phyloP scores from a whole-genome alignment of 2,329 filamentous ascomycete species.

The Iodosphaeria phyllophila region DNA sequence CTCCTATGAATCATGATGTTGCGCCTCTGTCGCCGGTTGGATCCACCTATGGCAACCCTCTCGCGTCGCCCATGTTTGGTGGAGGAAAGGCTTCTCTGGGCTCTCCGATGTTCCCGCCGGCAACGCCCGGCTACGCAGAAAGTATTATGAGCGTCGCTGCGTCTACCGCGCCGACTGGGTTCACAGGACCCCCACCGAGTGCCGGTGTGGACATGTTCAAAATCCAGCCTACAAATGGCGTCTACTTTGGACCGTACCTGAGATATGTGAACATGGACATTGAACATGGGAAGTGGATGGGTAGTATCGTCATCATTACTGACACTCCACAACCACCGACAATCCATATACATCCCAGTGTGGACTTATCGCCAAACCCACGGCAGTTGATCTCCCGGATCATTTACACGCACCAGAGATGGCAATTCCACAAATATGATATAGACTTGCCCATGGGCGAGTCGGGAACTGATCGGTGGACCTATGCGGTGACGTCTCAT shows the following conservation, averaged over 20 bases:
- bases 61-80: conserved; percentile 49
- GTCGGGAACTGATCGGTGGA: conserved; percentile 68
- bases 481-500: conserved; percentile 93
- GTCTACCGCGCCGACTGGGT: conserved; percentile 60
- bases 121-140: conserved; percentile 69
- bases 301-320: conserved; percentile 83
- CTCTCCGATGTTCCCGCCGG: conserved; percentile 68
- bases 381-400: conserved; percentile 65
- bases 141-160: conserved; percentile 69
- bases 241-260: conserved; percentile 94
- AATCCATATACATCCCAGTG: conserved; percentile 82
- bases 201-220: conserved; percentile 91
- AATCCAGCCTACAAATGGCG: conserved; percentile 79
- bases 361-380: conserved; percentile 83
- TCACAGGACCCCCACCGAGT: conserved; percentile 71
- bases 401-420: conserved; percentile 80
- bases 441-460: conserved; percentile 83
- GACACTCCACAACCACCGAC: conserved; percentile 85
- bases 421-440: conserved; percentile 93
- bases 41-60: conserved; percentile 57
- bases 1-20: conserved; percentile 67
- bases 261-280: conserved; percentile 96
- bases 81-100: conserved; percentile 50
- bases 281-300: conserved; percentile 76
- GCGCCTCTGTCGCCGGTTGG: conserved; percentile 67